Percentiles rank a stretch among this genome's conserved stretches.
phyloP scores from a whole-genome alignment of 768 basidiomycete species.

The Favolaschia claudopus region DNA sequence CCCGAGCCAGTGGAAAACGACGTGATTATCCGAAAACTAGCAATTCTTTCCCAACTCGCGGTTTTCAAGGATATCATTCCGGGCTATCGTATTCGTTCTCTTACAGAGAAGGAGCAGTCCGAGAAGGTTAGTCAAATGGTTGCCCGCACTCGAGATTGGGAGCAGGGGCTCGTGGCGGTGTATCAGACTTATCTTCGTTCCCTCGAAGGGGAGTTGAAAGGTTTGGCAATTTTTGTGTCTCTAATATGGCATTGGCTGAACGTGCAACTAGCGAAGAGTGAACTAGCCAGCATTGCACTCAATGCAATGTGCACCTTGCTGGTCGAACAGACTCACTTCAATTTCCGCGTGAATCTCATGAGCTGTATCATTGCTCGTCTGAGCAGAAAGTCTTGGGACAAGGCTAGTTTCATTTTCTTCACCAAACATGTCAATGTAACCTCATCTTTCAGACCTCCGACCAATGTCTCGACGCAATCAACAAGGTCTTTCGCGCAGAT shows the following conservation, averaged over 20 bases:
- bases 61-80: slow-evolving; percentile 97
- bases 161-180: slow-evolving; percentile 87
- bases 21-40: slow-evolving; percentile 81
- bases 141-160: slow-evolving; percentile 88
- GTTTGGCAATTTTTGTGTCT: slow-evolving; percentile 45
- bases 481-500: slow-evolving; percentile 85
- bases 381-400: slow-evolving; percentile 89
- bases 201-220: slow-evolving; percentile 88
- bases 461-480: slow-evolving; percentile 81
- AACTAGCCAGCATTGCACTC: slow-evolving; percentile 73
- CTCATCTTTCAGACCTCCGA: slow-evolving; percentile 72
- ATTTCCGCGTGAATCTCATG: slow-evolving; percentile 94
- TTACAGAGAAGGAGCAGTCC: slow-evolving; percentile 89
- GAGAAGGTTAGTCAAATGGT: slow-evolving; percentile 97
- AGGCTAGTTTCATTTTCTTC: slow-evolving; percentile 56
- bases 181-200: slow-evolving; percentile 91
- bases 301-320: slow-evolving; percentile 90
- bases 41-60: slow-evolving; percentile 88
- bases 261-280: slow-evolving; percentile 61
- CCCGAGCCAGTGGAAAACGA: slow-evolving; percentile 82
- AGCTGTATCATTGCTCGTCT: slow-evolving; percentile 82
- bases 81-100: slow-evolving; percentile 90
- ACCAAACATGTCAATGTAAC: slow-evolving; percentile 15
- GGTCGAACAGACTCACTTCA: slow-evolving; percentile 91
- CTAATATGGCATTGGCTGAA: slow-evolving; percentile 15